Evolutionary conservation across 2,329 filamentous ascomycete species (phyloP).

Genomic region (Aspergillus eucalypticola): DNA sequence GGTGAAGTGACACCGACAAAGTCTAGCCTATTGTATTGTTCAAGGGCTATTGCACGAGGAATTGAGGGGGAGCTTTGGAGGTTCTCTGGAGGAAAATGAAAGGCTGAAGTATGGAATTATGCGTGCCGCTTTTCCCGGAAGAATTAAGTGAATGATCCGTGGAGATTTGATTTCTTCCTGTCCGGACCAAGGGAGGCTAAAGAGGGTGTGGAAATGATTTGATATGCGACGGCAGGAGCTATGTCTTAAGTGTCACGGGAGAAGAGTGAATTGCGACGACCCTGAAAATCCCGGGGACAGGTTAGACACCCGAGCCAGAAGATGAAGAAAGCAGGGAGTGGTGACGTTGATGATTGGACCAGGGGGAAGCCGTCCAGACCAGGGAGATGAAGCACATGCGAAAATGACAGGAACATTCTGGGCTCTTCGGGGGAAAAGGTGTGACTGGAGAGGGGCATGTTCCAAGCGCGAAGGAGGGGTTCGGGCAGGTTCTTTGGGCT

Average conservation of each 20-base stretch:
- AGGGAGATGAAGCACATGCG: constrained; percentile 11
- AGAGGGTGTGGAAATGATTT: constrained; percentile 1
- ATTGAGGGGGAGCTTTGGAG: not conserved
- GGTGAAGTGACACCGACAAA: not conserved
- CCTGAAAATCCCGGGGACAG: constrained; percentile 16
- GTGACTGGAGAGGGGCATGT: not conserved
- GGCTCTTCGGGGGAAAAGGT: constrained; percentile 13
- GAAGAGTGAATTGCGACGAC: constrained; percentile 5
- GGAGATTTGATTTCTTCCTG: not conserved
- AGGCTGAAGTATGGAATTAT: not conserved
- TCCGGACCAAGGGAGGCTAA: constrained; percentile 13
- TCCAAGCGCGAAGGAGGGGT: not conserved
- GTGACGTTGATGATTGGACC: constrained; percentile 20
- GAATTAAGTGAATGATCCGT: not conserved
- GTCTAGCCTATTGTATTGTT: not conserved
- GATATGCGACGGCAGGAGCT: constrained; percentile 7
- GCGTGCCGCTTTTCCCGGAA: not conserved
- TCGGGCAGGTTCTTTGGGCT: constrained; percentile 8
- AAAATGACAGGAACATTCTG: constrained; percentile 20
- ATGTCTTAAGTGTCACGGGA: constrained; percentile 13
- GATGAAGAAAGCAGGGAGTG: constrained; percentile 13
- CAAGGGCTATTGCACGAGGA: not conserved
- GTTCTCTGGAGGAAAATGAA: not conserved
- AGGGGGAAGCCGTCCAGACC: constrained; percentile 6
- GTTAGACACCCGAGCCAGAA: constrained; percentile 17